phyloP scores from a whole-genome alignment of 495 filamentous ascomycete genomes.

The Penicillium dipodomyicola region DNA sequence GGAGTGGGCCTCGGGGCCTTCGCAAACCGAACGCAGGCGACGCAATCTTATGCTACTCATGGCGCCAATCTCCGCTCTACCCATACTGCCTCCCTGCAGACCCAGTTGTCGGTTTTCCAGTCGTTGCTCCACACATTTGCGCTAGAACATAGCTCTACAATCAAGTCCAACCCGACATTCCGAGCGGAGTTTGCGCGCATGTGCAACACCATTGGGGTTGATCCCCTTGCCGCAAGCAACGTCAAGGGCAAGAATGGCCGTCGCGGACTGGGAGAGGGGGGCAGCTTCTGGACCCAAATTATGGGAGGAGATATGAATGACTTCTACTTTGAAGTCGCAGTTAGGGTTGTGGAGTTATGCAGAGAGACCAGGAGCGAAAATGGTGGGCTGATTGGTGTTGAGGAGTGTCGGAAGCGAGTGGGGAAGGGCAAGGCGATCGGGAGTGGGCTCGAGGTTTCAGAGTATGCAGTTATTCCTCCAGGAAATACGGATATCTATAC shows the following conservation, averaged over 20 bases:
- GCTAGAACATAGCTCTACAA: slow-evolving; percentile 89
- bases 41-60: slow-evolving; percentile 83
- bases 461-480: slow-evolving; percentile 38
- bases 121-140: slow-evolving; percentile 90
- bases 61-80: slow-evolving; percentile 76
- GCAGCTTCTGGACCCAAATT: slow-evolving; percentile 89
- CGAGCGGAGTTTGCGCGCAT: slow-evolving; percentile 97
- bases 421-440: slow-evolving; percentile 68
- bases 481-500: neutral
- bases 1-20: slow-evolving; percentile 92
- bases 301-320: slow-evolving; percentile 90
- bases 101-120: slow-evolving; percentile 94
- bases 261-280: slow-evolving; percentile 43
- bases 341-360: slow-evolving; percentile 91
- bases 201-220: slow-evolving; percentile 95
- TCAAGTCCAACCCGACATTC: slow-evolving; percentile 90
- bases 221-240: slow-evolving; percentile 78
- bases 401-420: slow-evolving; percentile 73
- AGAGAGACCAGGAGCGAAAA: slow-evolving; percentile 84
- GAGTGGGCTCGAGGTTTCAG: slow-evolving; percentile 66
- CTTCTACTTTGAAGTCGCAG: slow-evolving; percentile 96
- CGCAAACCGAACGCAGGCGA: slow-evolving; percentile 73
- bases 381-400: slow-evolving; percentile 82
- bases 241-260: slow-evolving; percentile 51
- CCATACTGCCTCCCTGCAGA: slow-evolving; percentile 78